Base-by-base conservation (phyloP, 2,329 filamentous ascomycete genomes). In the Cryphonectria naterciae region DNA sequence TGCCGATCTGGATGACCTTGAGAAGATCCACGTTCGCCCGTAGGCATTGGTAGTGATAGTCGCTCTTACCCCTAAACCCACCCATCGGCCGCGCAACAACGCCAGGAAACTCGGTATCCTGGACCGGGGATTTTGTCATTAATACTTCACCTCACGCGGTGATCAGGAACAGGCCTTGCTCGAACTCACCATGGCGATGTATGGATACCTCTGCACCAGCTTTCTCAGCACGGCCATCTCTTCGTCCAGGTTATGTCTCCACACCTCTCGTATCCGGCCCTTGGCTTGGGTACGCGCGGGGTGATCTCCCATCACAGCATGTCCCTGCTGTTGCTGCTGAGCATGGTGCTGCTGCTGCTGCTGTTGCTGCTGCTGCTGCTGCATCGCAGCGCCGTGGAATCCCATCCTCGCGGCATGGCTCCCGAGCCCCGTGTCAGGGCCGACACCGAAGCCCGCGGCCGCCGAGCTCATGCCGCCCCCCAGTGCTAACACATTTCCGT, bases 21-120 rank as follows among this genome's bases (percentile, higher is more conserved):
- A 99, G 89, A 78, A 99, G 90, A 79, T 99, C 96, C 77, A 99
- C 96, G 79, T 99, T 99, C 77, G 94, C 97, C 73, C 96, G 93
- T 63, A 99, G 87, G 72, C 95, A 98, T 85, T 99, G 96, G 83
- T 99, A 99, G 80, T 99, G 96, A 79, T 99, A 99, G 77, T 98
- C 95, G 75, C 94, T 96, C 83, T 98, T 98, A 71, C 93, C 96
- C 72, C 92, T 90, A 81, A 99, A 99, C 69, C 92, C 90, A 65
- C 96, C 96, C 87, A 99, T 98, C 1, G 96, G 96, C 75, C 96
- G 89, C 37, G 95, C 94, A 68, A 99, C 95, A 68, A 99, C 94
- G 70, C 96, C 96, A n/a, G 96, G 96, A 77, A 99, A 99, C 80
- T 98, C 95, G 35, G 96, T 98, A 80, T 99, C 96, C 95, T 97